Base-by-base conservation (phyloP, 1,284 basidiomycete genomes). In the Schizophyllum commune region DNA sequence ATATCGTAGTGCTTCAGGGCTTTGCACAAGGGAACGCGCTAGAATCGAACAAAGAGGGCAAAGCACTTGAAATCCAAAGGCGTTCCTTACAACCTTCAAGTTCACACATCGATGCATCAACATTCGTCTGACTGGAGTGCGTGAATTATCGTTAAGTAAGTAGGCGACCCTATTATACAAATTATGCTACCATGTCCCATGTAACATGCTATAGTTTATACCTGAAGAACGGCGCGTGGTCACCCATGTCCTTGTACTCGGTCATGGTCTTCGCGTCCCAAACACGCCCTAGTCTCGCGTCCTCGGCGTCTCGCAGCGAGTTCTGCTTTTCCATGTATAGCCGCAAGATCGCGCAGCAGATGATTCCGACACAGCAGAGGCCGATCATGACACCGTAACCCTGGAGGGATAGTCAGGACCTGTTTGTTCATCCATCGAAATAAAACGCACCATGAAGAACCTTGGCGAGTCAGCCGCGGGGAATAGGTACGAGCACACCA, bases 401-500 rank as follows among this genome's bases (percentile, higher is more conserved):
- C 39, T 47, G 17, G 8, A 11, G 39, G 39, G 9, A 9, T 17
- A 47, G 39, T 47, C 39, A 47, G 39, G 9, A 2, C 2, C 39
- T 47, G 39, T 11, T 47, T 17, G 39, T 13, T 17, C 13, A 47
- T 11, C 9, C 17, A 47, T 47, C 39, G 39, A 17, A 5, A 27
- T 5, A 47, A 13, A 17, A 17, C 39, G 39, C 17, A 47, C 39
- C 39, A 47, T 47, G 66, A 70, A 72, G 62, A 69, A 72, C 6
- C 70, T 65, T 15, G 71, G 71, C 15, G 67, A 66, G 56, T 71
- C 70, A 32, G 61, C 58, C 17, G 67, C 17, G 3, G 69, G 67
- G 65, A 68, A 72, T 1, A 66, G 63, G 62, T 71, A 72, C 13
- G 65, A 68, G 11, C 75, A 73, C 13, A 75, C 68, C 56, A 79